Evolutionary conservation across 1,139 yeast genomes (phyloP).

Genomic region (Lodderomyces metapsilosis): DNA sequence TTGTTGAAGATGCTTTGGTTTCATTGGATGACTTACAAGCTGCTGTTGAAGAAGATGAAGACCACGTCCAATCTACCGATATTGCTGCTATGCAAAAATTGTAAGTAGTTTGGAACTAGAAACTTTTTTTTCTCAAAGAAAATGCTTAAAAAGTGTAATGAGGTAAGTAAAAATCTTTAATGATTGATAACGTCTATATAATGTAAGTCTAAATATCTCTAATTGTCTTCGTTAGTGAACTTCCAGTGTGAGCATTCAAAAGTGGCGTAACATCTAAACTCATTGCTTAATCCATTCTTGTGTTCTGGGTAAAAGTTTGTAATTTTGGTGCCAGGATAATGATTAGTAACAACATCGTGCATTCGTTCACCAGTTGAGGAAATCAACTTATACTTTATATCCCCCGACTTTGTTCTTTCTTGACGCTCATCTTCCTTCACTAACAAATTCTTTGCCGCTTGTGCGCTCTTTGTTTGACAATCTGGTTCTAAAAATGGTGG

Average conservation of each 20-base stretch:
- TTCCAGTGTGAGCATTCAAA: constrained; percentile 53
- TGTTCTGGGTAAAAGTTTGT: constrained; percentile 79
- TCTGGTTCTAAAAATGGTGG: constrained; percentile 85
- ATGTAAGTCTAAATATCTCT: neutral
- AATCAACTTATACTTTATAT: constrained; percentile 49
- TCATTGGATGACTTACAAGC: constrained; percentile 88
- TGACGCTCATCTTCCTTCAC: constrained; percentile 32
- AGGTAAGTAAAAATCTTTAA: neutral
- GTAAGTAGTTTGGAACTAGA: constrained; percentile 54
- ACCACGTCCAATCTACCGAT: constrained; percentile 98
- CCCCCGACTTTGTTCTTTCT: constrained; percentile 38
- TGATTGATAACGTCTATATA: neutral
- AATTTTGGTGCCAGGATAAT: constrained; percentile 62
- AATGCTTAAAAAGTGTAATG: neutral
- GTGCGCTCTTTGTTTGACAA: constrained; percentile 74
- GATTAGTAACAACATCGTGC: constrained; percentile 53
- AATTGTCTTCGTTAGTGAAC: constrained; percentile 13
- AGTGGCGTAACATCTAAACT: constrained; percentile 80
- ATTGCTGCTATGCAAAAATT: constrained; percentile 97
- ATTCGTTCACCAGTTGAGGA: constrained; percentile 90
- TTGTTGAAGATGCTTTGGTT: constrained; percentile 95
- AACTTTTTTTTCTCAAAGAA: too few species aligned
- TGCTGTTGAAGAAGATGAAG: constrained; percentile 91
- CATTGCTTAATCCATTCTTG: constrained; percentile 82
- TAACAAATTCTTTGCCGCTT: constrained; percentile 64